Base-by-base conservation (phyloP, 805 yeast species). In the Priceomyces medius region DNA sequence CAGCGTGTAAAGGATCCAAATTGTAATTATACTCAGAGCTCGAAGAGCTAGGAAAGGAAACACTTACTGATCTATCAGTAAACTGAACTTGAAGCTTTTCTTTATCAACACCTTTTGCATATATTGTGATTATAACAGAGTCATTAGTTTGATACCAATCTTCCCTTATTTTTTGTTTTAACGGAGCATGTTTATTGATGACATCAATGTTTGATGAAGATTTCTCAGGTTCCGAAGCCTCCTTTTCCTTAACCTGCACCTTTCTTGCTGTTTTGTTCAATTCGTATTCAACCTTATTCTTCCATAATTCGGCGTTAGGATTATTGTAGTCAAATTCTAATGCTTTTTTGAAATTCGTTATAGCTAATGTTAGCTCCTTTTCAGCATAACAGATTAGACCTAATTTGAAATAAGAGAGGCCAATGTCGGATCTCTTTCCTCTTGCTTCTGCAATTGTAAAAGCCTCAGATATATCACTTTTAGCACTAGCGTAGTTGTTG, bases 61-160 rank as follows among this genome's bases (percentile, higher is more conserved):
- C 70, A 10, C 54, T 41, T 2, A 81, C 56, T 0, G 76, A 60
- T 2, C 50, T 54, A 7, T 58, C 37, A 1, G 54, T 45, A 43
- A 77, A 70, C 0, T 68, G 63, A 4, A 81, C 68, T 6, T 63
- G 58, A 2, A 71, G 59, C 0, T 66, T 60, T 4, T 77, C 80
- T 34, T 70, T 56, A 7, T 83, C 81, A 13, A 88, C 75, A 31
- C 76, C 76, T 46, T 84, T 81, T 36, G 87, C 79, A 54, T 83
- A 91, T 5, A 91, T 63, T 2, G 91, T 79, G 20, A 90, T 68
- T 0, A 82, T 80, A 10, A 89, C 77, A 3, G 59, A 57, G 0
- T 65, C 65, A 7, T 65, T 53, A 12, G 81, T 73, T 59, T 93
- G 97, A 63, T 81, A 91, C 66, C 76, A 71, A 43, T 70, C 72